These are phyloP conservation scores for Zalerion maritima DNA, from an alignment of 495 filamentous ascomycete genomes.

Conservation along the genomic window DNA sequence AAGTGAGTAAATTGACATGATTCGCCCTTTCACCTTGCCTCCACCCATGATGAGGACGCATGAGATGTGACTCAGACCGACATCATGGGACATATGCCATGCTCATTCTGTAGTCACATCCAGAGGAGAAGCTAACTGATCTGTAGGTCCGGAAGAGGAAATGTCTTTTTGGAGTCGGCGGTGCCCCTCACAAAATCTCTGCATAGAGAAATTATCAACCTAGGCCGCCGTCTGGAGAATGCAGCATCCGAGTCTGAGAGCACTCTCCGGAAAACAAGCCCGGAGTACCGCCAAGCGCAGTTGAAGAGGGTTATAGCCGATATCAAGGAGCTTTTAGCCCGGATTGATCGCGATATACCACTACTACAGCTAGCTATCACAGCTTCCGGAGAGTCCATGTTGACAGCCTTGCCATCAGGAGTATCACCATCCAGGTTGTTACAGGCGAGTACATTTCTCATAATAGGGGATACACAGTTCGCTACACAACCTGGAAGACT, in stretches of 20 bases:
- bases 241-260: constrained; percentile 58
- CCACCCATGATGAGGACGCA: no score
- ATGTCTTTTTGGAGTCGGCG: constrained; percentile 82
- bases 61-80: no score
- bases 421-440: constrained; percentile 84
- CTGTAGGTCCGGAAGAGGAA: constrained; percentile 72
- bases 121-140: constrained; percentile 6
- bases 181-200: constrained; percentile 73
- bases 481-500: constrained; percentile 43
- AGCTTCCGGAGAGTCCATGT: constrained; percentile 78
- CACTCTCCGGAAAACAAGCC: constrained; percentile 17
- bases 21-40: not conserved
- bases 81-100: not conserved
- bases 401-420: constrained; percentile 60
- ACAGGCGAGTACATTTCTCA: constrained; percentile 88
- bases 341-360: constrained; percentile 88
- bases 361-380: constrained; percentile 91
- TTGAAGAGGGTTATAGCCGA: constrained; percentile 56
- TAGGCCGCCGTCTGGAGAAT: constrained; percentile 61
- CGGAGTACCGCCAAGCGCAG: constrained; percentile 33
- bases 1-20: constrained; percentile 45
- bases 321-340: constrained; percentile 57
- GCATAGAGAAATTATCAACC: constrained; percentile 72
- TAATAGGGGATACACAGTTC: constrained; percentile 76
- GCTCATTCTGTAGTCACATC: constrained; percentile 3